Evolutionary conservation across 2,329 filamentous ascomycete genomes (phyloP).

Genomic region (Cladophialophora carrionii): DNA sequence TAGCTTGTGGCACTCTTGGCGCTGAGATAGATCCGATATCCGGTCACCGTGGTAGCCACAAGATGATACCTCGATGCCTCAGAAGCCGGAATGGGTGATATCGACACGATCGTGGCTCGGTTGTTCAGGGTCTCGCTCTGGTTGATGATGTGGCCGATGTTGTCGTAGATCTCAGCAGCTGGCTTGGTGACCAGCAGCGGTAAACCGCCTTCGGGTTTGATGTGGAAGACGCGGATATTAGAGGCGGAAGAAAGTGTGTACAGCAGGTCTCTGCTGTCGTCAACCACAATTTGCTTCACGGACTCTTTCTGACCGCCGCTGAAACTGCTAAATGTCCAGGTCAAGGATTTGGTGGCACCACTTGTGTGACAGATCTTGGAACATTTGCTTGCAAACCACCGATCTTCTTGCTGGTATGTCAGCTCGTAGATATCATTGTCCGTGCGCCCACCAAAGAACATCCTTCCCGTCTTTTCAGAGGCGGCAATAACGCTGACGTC

Average conservation of each 20-base stretch:
- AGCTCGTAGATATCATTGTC: slow-evolving; percentile 92
- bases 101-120: slow-evolving; percentile 74
- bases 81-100: slow-evolving; percentile 81
- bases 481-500: slow-evolving; percentile 78
- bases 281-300: slow-evolving; percentile 78
- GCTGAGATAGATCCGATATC: slow-evolving; percentile 89
- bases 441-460: slow-evolving; percentile 82
- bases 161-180: slow-evolving; percentile 59
- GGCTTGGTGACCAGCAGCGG: slow-evolving; percentile 60
- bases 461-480: slow-evolving; percentile 76
- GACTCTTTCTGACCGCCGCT: slow-evolving; percentile 45
- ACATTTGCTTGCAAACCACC: slow-evolving; percentile 90
- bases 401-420: slow-evolving; percentile 94
- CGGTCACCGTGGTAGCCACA: slow-evolving; percentile 86
- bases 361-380: slow-evolving; percentile 83
- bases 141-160: slow-evolving; percentile 83
- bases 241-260: slow-evolving; percentile 89
- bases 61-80: slow-evolving; percentile 59
- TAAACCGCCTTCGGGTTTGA: slow-evolving; percentile 64
- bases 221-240: slow-evolving; percentile 87
- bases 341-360: slow-evolving; percentile 69
- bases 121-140: slow-evolving; percentile 72
- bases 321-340: slow-evolving; percentile 43
- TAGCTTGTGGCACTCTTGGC: slow-evolving; percentile 85
- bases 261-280: slow-evolving; percentile 83